These are phyloP conservation scores for Erigeron philadelphicus DNA, from an alignment of 140 eudicot species.

Conservation along the genomic window DNA sequence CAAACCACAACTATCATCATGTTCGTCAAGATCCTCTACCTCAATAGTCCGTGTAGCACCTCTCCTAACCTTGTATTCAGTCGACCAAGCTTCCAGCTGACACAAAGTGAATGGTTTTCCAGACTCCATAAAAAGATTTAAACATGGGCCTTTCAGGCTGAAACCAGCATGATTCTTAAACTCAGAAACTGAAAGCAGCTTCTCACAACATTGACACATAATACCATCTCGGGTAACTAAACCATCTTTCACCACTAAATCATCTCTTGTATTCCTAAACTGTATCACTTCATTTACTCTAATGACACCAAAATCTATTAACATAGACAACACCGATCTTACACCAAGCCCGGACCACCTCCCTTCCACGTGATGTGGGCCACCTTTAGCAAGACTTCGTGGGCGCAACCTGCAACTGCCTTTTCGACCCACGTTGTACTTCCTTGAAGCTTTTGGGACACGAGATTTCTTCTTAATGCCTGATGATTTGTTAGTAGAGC, in stretches of 20 bases:
- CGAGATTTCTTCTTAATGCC: constrained; percentile 23
- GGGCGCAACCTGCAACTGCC: constrained; percentile 85
- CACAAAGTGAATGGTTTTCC: constrained; percentile 77
- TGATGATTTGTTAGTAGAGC: constrained; percentile 34
- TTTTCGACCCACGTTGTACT: constrained; percentile 61
- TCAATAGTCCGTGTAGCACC: constrained; percentile 46
- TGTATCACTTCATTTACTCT: constrained; percentile 63
- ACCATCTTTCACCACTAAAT: constrained; percentile 75
- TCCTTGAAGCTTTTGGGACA: constrained; percentile 50
- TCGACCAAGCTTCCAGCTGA: constrained; percentile 98
- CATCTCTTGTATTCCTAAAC: constrained; percentile 54
- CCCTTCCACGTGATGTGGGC: constrained; percentile 43
- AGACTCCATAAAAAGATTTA: constrained; percentile 75
- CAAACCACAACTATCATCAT: constrained; percentile 94
- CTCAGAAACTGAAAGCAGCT: constrained; percentile 63
- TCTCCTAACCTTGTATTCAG: constrained; percentile 80
- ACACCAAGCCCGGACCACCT: constrained; percentile 59
- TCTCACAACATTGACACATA: constrained; percentile 68
- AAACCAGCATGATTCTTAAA: constrained; percentile 85
- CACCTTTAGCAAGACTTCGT: constrained; percentile 56
- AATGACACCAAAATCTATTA: constrained; percentile 64
- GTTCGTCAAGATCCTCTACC: constrained; percentile 65
- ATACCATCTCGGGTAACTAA: constrained; percentile 71
- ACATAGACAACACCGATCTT: constrained; percentile 73
- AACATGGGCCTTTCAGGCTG: constrained; percentile 55